These are phyloP conservation scores for Yarrowia osloensis DNA, from an alignment of 805 yeast genomes.

Conservation along the genomic window DNA sequence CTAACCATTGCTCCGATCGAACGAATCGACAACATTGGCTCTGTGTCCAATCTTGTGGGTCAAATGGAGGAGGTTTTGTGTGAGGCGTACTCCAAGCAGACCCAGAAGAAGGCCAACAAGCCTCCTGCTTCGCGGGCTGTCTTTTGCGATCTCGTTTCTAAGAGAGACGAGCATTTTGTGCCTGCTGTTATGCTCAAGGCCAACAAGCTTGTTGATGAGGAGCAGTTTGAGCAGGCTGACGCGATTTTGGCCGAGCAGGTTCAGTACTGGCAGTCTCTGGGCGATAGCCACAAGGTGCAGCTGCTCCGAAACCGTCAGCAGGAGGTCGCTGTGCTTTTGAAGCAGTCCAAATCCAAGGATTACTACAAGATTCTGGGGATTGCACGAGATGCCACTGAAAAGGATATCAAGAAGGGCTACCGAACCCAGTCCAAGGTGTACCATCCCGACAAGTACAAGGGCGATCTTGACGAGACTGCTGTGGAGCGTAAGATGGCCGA, in stretches of 20 bases:
- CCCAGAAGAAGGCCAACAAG: conserved; percentile 32
- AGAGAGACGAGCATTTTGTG: conserved; percentile 41
- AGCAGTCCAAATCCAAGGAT: conserved; percentile 55
- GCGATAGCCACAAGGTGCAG: conserved; percentile 28
- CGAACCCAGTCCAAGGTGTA: conserved; percentile 73
- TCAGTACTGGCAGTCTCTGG: conserved; percentile 32
- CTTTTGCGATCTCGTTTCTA: conserved; percentile 39
- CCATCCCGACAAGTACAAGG: conserved; percentile 91
- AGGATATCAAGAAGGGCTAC: conserved; percentile 78
- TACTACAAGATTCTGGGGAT: conserved; percentile 80
- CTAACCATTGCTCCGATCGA: neutral
- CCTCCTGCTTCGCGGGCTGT: conserved; percentile 39
- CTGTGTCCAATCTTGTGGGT: conserved; percentile 33
- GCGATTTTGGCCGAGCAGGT: conserved; percentile 33
- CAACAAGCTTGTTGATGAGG: conserved; percentile 33
- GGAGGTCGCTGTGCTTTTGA: conserved; percentile 34
- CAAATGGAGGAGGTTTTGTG: conserved; percentile 48
- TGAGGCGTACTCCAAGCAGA: conserved; percentile 45
- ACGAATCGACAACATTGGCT: conserved; percentile 3
- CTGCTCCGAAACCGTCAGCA: conserved; percentile 33
- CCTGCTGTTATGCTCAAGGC: conserved; percentile 42
- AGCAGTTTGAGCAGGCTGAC: conserved; percentile 35
- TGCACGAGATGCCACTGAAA: conserved; percentile 62
- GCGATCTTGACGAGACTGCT: conserved; percentile 63
- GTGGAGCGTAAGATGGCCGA: conserved; percentile 86